Base-by-base conservation (phyloP, 1,284 basidiomycete species). In the Peniophora sp. region DNA sequence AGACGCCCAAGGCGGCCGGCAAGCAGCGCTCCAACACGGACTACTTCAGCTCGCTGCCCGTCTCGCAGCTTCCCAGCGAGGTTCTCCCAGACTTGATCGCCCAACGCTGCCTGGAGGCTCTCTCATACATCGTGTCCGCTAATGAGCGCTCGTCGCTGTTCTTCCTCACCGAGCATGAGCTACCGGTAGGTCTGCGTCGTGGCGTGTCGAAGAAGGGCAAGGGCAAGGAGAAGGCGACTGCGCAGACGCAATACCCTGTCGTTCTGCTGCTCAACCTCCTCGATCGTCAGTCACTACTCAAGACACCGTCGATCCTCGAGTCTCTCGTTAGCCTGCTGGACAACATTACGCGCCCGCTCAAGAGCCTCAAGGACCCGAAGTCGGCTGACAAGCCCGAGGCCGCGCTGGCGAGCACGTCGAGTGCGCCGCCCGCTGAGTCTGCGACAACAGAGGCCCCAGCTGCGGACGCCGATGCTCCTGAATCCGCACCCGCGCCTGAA, bases 111-210 rank as follows among this genome's bases (percentile, higher is more conserved):
- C 77, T 98, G 25, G 94, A 97, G 63, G 89, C 89, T 2, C 71
- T 98, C 53, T 81, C 82, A 1, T 90, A 82, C 66, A 91, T 97
- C 58, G 92, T 96, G 61, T 79, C 75, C 51, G 75, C 83, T 22
- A 97, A 96, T 65, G 85, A 92, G 53, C 66, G 80, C 16, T 89
- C 90, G 0, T 88, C 92, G 1, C 68, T 92, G 19, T 97, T 94
- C 75, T 97, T 98, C 81, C 74, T 98, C 52, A 91, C 86, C 0
- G 95, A 97, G 66, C 92, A 97, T 60, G 95, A 97, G 59, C 71
- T 93, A 25, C 83, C 89, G 3, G 75, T 77, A 16, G 85, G 87
- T 32, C 74, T 94, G 22, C 82, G 83, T 56, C 82, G 83, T 58
- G 67, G 73, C 6, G 68, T 75, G 0, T 77, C 78, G 11, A 91